Evolutionary conservation across 495 filamentous ascomycete species (phyloP).

Genomic region (Evernia prunastri): DNA sequence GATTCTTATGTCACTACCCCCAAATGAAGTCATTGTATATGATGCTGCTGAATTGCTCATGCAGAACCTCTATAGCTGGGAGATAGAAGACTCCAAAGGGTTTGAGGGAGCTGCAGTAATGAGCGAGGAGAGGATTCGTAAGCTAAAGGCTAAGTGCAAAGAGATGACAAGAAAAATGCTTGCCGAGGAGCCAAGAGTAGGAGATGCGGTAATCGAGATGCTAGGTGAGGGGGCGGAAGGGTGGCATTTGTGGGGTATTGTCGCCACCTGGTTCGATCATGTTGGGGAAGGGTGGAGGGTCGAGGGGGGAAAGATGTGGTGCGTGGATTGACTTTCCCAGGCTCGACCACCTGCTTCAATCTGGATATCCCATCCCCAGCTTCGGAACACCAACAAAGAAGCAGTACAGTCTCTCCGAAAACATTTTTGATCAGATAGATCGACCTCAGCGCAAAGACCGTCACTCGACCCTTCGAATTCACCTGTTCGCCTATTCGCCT

Average conservation of each 20-base stretch:
- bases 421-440: too few relatives aligned
- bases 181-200: not conserved
- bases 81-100: not conserved
- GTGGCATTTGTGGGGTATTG: not conserved
- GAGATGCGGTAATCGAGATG: not conserved
- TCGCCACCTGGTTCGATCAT: slow-evolving; percentile 7
- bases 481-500: too few relatives aligned
- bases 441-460: too few relatives aligned
- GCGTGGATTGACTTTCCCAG: not conserved
- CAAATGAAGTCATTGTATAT: not conserved
- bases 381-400: too few relatives aligned
- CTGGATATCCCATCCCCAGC: not conserved
- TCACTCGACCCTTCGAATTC: too few relatives aligned
- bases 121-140: not conserved
- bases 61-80: not conserved
- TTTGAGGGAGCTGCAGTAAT: not conserved
- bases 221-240: not conserved
- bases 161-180: not conserved
- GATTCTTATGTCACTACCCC: not conserved
- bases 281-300: not conserved
- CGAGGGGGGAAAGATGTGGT: slow-evolving; percentile 1
- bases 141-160: not conserved
- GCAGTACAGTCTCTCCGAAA: too few relatives aligned
- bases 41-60: slow-evolving; percentile 1
- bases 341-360: not conserved